phyloP scores from a whole-genome alignment of 164 flowering plant genomes.

The Houttuynia cordata region DNA sequence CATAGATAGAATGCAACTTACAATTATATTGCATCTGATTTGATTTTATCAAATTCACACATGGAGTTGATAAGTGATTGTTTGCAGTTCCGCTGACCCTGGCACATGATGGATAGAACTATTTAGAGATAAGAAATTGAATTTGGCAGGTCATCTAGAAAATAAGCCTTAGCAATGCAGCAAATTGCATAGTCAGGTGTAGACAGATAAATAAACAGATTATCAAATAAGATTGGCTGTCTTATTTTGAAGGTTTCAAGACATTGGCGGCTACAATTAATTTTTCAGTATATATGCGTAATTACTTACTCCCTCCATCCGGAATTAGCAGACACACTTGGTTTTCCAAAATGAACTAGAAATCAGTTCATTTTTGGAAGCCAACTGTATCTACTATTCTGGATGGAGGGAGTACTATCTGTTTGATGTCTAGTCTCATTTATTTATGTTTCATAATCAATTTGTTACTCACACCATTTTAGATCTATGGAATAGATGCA shows the following conservation, averaged over 20 bases:
- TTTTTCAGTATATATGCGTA: not conserved
- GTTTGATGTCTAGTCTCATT: not conserved
- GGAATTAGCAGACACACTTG: no score
- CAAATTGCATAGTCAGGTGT: not conserved
- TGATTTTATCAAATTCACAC: not conserved
- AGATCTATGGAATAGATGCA: constrained; percentile 96
- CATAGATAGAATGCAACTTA: no score
- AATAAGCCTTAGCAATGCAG: not conserved
- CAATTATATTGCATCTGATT: no score
- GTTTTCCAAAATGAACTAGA: no score
- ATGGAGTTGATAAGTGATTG: not conserved
- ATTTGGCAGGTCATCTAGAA: no score
- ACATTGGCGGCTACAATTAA: not conserved
- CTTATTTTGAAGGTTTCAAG: not conserved
- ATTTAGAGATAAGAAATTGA: no score
- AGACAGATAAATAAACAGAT: no score
- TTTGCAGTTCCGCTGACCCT: not conserved
- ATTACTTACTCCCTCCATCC: no score
- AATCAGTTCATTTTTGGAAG: no score
- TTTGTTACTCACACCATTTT: not conserved
- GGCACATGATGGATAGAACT: no score
- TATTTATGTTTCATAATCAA: not conserved
- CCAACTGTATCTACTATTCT: no score
- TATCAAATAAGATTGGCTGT: not conserved
- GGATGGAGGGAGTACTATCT: no score